Base-by-base conservation (phyloP, 208 protist genomes). In the Crithidia fasciculata region DNA sequence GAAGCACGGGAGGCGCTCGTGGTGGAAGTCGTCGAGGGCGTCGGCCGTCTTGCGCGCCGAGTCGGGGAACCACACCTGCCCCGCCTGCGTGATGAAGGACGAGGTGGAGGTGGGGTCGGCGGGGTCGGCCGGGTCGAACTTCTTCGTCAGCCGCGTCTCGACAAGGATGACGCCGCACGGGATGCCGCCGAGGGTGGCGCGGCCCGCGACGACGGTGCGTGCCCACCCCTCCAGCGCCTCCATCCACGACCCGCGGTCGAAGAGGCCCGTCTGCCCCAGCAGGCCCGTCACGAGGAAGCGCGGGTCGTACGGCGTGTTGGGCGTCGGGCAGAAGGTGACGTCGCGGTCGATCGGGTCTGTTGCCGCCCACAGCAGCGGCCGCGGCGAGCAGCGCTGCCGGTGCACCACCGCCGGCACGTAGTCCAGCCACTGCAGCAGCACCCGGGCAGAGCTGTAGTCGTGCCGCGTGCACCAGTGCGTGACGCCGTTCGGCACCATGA, bases 61-160 rank as follows among this genome's bases (percentile, higher is more conserved):
- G 84, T 99, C 98, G 6, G 98, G 98, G 81, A 95, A 99, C 98
- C 98, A 99, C 71, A 99, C 98, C 87, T 96, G 91, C 10, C 95
- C 95, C 2, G 95, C 92, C 79, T 97, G 92, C 62, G 86, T 78
- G 19, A 84, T 69, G 52, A 96, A 88, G 60, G 86, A 80, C 8
- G 88, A 82, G 45, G 87, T 59, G 9, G 90, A 96, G 7, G 84
- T 91, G 16, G 90, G 86, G 79, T 99, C 96, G 45, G 98, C 98
- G 15, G 98, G 98, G 72, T 99, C 98, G 28, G 98, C 98, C 5
- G 98, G 98, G 62, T 93, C 91, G 19, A 96, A 72, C 72, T 93
- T 86, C 78, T 98, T 95, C 56, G 97, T 88, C 16, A 96, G 86
- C n/a, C 98, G 91, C 43, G 98, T 99, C 80, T 99, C 98, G 15